Base-by-base conservation (phyloP, 192 early-diverging fungal genomes). In the Mortierella hygrophila region DNA sequence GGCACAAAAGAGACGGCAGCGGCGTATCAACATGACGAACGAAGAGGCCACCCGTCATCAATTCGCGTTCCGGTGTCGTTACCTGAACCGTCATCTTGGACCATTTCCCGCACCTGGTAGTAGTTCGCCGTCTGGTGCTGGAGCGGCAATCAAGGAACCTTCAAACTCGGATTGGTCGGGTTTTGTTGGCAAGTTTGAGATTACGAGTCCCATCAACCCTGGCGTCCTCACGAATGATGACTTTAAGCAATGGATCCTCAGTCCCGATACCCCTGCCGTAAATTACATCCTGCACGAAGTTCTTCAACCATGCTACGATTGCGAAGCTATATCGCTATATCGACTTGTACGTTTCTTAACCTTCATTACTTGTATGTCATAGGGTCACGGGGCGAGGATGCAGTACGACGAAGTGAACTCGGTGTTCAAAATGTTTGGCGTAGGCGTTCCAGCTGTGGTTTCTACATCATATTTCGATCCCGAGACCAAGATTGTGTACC, bases 131-230 rank as follows among this genome's bases (percentile, higher is more conserved):
- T 26, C 60, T 65, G 29, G 74, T n/a, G 57, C 68, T 15, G 42
- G 55, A 18, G 29, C 60, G 10, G 18, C 70, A 8, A 11, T 60
- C 23, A 76, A 70, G 38, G 18, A 42, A 42, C 81, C 75, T 16
- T 72, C 70, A 6, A 68, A 71, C 68, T 54, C 54, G 11, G 75
- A 70, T 1, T 72, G 57, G 37, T 85, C 83, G 6, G 75, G 44
- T 3, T 85, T 73, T 47, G 72, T 79, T 72, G 83, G 74, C 13
- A 85, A 65, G 74, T 85, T 85, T 73, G 78, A 76, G 54, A 68
- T 85, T 0, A 85, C 74, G 3, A 80, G 78, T 72, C 49, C 38
- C 7, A 16, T 85, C 20, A 70, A 74, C 54, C 68, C 78, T 40
- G 83, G 83, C 13, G 69, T 55, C 7, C 42, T 85, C 0, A 41